Base-by-base conservation (phyloP, 2,329 filamentous ascomycete genomes). In the Amphichorda felina region DNA sequence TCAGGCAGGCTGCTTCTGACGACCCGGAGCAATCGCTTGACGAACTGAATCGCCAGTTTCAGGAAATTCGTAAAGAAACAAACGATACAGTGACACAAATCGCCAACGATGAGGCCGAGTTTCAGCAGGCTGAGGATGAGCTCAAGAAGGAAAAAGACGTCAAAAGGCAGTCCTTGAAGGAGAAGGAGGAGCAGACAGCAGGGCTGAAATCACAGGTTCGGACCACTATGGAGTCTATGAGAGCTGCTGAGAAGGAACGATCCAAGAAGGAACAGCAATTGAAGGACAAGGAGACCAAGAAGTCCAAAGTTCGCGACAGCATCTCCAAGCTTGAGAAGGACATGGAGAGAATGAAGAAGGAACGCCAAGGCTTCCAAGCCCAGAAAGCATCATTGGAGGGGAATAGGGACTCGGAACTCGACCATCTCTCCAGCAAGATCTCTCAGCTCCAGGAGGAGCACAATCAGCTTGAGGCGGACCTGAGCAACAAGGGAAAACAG, bases 101-200 rank as follows among this genome's bases (percentile, higher is more conserved):
- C 17, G 64, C 68, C 14, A 82, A 75, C 36, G 83, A 88, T 42
- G 77, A 84, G 38, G 74, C 75, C 26, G 83, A 89, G 35, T 76
- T 75, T 40, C 74, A 73, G 43, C 63, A 68, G n/a, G 60, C 73
- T 35, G 61, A 84, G 43, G 71, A 75, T 27, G 75, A 83, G 30
- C 54, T 94, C 22, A 75, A 79, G 37, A 77, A 77, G 39, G 85
- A 94, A 48, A 81, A 85, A 40, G 84, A 93, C 44, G 72, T 80
- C 34, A 77, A 94, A 53, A 79, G 73, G 48, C 79, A 80, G 41
- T 70, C 79, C 15, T 67, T 91, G 36, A 91, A 84, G 53, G 85
- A 94, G 50, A 94, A 93, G 55, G 89, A 96, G 44, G 86, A 93
- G 49, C 82, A 79, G 34, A 95, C 86, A 33, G 79, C 84, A 30